Percentiles rank a stretch among this genome's conserved stretches.
Conservation (phyloP, 805 yeast genomes). For the Barnettozyma sp. region DNA sequence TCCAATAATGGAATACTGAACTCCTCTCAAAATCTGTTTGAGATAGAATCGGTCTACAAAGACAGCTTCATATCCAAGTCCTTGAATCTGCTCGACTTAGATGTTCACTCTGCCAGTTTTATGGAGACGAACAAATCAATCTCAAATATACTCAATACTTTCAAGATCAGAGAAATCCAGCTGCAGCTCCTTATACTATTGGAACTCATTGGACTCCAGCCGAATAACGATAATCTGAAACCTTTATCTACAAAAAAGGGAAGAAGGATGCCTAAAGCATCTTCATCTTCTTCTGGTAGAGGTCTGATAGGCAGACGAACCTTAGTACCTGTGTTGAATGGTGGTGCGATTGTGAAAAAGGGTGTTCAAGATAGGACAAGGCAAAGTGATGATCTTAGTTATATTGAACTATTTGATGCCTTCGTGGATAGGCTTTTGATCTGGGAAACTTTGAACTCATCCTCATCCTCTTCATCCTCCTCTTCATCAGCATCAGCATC, state of each 20-base stretch:
- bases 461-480: constrained; percentile 5
- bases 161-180: constrained; percentile 51
- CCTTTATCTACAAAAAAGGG: too few species aligned
- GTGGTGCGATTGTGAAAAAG: constrained; percentile 33
- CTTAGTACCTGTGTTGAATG: constrained; percentile 32
- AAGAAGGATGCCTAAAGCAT: too few species aligned
- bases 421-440: constrained; percentile 47
- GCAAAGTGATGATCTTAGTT: constrained; percentile 14
- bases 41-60: constrained; percentile 26
- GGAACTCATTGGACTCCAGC: constrained; percentile 36
- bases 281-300: too few species aligned
- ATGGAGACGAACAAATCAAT: constrained; percentile 25
- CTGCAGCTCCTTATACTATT: constrained; percentile 43
- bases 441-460: constrained; percentile 38
- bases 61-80: constrained; percentile 24
- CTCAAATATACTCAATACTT: constrained; percentile 29
- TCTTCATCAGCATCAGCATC: constrained; percentile 26
- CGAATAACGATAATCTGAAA: constrained; percentile 31
- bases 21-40: constrained; percentile 21
- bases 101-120: constrained; percentile 19
- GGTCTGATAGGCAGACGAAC: constrained; percentile 28
- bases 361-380: constrained; percentile 2
- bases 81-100: constrained; percentile 22
- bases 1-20: constrained; percentile 26
- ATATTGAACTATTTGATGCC: constrained; percentile 33